Evolutionary conservation across 2,329 filamentous ascomycete species (phyloP).

Genomic region (Thyridium curvatum): DNA sequence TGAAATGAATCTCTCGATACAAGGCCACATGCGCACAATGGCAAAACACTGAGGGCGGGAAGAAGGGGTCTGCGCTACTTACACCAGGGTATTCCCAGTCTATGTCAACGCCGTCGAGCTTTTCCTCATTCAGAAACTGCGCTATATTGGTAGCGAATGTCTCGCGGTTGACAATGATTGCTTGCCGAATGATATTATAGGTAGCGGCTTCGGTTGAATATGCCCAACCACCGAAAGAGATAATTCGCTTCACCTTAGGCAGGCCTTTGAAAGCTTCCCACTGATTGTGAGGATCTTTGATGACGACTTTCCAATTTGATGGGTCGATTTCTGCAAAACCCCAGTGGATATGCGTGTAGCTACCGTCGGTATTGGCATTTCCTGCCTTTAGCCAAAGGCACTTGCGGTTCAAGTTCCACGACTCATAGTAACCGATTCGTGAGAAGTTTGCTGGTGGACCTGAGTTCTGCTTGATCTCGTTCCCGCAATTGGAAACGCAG

Average conservation of each 20-base stretch:
- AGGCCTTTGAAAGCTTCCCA: conserved; percentile 20
- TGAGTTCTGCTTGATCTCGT: conserved; percentile 17
- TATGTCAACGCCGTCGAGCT: too few species aligned
- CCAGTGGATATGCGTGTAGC: conserved; percentile 23
- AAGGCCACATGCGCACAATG: too few species aligned
- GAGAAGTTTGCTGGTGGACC: background rate
- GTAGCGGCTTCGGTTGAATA: conserved; percentile 29
- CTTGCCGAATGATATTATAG: conserved; percentile 26
- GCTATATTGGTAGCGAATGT: too few species aligned
- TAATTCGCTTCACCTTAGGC: conserved; percentile 25
- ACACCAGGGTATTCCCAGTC: conserved; percentile 8
- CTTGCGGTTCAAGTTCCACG: conserved; percentile 19
- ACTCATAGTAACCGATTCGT: conserved; percentile 28
- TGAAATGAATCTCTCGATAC: too few species aligned
- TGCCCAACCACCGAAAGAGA: conserved; percentile 38
- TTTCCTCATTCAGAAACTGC: too few species aligned
- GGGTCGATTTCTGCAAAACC: conserved; percentile 19
- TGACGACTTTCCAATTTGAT: conserved; percentile 12
- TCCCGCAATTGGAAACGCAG: conserved; percentile 35
- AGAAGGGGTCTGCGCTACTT: background rate
- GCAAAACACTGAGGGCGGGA: background rate
- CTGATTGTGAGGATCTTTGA: conserved; percentile 14
- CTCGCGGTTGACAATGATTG: too few species aligned
- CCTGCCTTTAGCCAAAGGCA: conserved; percentile 20
- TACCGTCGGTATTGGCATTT: conserved; percentile 10